Evolutionary conservation across 257 asterid species (phyloP), one percentile per base, ranked within the genome.

Genomic region (Sherardia arvensis): DNA sequence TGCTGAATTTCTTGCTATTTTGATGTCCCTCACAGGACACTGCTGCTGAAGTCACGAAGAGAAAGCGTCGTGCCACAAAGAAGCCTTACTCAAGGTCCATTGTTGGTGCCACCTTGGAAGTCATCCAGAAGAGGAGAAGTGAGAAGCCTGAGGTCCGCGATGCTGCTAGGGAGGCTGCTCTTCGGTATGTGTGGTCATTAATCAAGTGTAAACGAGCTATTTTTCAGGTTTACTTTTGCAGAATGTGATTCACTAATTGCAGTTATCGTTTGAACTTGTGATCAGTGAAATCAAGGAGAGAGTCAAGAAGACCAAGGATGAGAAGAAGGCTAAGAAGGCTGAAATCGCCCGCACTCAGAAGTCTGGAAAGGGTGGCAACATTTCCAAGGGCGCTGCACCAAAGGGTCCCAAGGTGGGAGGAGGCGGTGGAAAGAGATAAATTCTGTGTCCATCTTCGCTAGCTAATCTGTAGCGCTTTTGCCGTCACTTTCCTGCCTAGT

Each of bases 51-150:
- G 69, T 82, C 1, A 80, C 77, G 65, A 84, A 77, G 74, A 81
- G 75, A 79, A 81, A 85, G 85, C 77, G 85, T 20, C 73, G 87
- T 47, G 59, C 87, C 14, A 76, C 89, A 10, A 83, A 78, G 80
- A 83, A 83, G 69, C 89, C 89, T 1, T 83, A 83, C 77, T 83
- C 89, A 4, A 80, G 89, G 83, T 83, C 89, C 18, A 83, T 83
- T 27, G 90, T 84, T 14, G 87, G 83, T 68, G 90, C 90, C 38
- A 81, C 85, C 8, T 66, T 84, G 79, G 90, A 84, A 66, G 87
- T 84, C 18, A 84, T 84, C 18, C 90, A 81, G 79, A 81, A 84
- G 78, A 81, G 64, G 61, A 79, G 90, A 65, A 27, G 72, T 25
- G 87, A 84, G 74, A 84, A 81, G 73, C 85, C 84, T 33, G 87